phyloP scores from a whole-genome alignment of 208 protist species.

The Acanthamoeba healyi region DNA sequence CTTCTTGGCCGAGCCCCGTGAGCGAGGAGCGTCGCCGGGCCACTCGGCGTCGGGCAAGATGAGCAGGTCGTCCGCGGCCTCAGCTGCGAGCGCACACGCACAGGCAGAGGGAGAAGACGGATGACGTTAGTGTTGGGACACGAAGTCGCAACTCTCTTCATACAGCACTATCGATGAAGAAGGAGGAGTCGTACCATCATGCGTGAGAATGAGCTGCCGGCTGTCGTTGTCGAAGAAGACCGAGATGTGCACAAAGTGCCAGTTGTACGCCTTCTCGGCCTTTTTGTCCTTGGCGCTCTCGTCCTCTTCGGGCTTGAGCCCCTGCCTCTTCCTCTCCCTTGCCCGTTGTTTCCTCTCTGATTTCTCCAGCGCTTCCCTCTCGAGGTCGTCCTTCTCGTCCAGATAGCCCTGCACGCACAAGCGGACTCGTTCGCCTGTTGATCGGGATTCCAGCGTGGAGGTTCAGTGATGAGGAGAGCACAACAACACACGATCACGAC shows the following conservation, averaged over 20 bases:
- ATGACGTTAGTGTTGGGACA: background rate
- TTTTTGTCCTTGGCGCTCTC: background rate
- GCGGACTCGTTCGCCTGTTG: background rate
- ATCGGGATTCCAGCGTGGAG: background rate
- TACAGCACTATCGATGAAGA: background rate
- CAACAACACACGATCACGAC: background rate
- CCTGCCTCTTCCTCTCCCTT: background rate
- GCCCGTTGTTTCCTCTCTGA: background rate
- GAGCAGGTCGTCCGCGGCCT: constrained; percentile 1
- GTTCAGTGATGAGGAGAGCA: background rate
- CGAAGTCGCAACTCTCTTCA: too few relatives aligned
- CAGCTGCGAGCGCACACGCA: background rate
- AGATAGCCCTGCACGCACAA: constrained; percentile 1
- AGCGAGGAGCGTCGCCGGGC: background rate
- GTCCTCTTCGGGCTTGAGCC: constrained; percentile 15
- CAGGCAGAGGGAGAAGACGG: too few relatives aligned
- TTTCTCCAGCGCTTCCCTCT: background rate
- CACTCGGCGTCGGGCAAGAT: constrained; percentile 18
- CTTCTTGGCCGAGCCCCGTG: background rate
- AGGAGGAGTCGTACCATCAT: constrained; percentile 10
- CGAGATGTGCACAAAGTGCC: constrained; percentile 46
- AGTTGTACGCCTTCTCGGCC: constrained; percentile 27
- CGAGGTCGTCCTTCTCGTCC: constrained; percentile 23
- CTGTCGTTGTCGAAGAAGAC: constrained; percentile 58
- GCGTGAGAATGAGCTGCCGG: background rate